Evolutionary conservation across 176 grass and related monocot genomes (phyloP), one percentile per base, ranked within the genome.

Genomic region (Themeda triandra): DNA sequence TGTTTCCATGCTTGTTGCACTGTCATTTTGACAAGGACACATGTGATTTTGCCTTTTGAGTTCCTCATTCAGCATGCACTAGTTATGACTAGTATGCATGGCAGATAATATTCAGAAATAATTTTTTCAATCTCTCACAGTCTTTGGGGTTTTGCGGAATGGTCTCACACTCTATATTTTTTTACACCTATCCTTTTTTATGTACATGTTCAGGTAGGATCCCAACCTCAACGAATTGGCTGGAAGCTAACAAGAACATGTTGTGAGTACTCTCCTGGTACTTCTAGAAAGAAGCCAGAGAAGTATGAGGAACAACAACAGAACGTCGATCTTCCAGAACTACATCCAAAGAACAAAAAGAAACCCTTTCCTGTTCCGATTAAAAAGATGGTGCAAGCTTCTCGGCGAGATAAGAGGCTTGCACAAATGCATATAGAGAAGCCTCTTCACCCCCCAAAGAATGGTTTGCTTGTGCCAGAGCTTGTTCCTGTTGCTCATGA

Each of bases 271-370:
- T 74, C 69, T 80, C 80, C 74, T 42, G 79, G 11, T 79, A 54
- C 74, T 79, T 8, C 36, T 74, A 83, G 58, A 33, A 68, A 62
- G 36, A 83, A 80, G 39, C 60, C 75, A 39, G 80, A 68, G 28
- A 79, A 76, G 13, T 80, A 73, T 80, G 68, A 83, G 40, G 36
- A 4, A 79, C 84, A 75, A 37, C 72, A 45, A 14, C 96, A 98
- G 85, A 95, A 98, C 83, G 70, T 95, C 77, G 96, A 98, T 87
- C 87, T 98, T 65, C 96, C 89, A 67, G 51, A 86, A 75, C 58
- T 92, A 80, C 91, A 85, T 25, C 91, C 93, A 46, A 95, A 90
- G 77, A 89, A 87, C n/a, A 98, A 98, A 75, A 98, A 92, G 87
- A 98, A 98, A 71, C 93, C 93, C 0, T 98, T 83, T 77, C 71